These are phyloP conservation scores for Euphorbia tirucalli DNA, from an alignment of 345 rosid genomes.

Conservation along the genomic window DNA sequence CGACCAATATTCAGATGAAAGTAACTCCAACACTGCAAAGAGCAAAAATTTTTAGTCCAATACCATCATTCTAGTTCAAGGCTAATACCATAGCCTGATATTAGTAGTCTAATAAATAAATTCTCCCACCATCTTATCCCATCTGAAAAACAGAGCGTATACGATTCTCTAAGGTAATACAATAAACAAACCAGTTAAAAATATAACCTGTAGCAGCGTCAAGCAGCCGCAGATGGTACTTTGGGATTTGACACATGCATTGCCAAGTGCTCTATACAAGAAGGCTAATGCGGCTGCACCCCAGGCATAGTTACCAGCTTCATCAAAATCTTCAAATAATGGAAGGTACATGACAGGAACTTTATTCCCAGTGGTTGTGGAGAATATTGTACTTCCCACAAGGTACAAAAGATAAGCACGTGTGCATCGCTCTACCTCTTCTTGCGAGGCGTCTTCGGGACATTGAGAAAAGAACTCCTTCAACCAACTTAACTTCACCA, in stretches of 20 bases:
- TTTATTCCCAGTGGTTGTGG: slow-evolving; percentile 93
- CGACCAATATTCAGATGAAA: slow-evolving; percentile 82
- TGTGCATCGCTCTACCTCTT: slow-evolving; percentile 62
- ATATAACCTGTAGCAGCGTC: slow-evolving; percentile 78
- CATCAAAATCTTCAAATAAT: slow-evolving; percentile 72
- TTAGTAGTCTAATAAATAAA: not conserved
- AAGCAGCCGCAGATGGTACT: slow-evolving; percentile 96
- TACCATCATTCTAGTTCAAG: slow-evolving; percentile 10
- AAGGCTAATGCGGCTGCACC: slow-evolving; percentile 93
- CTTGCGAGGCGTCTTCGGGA: slow-evolving; percentile 55
- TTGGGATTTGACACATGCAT: slow-evolving; percentile 93
- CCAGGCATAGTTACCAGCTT: slow-evolving; percentile 84
- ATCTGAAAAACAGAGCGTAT: not conserved
- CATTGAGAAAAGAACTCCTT: slow-evolving; percentile 79
- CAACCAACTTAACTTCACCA: slow-evolving; percentile 98
- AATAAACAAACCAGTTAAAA: slow-evolving; percentile 1
- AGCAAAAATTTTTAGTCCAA: slow-evolving; percentile 18
- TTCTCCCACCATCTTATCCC: slow-evolving; percentile 6
- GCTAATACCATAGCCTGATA: not conserved
- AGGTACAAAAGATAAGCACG: slow-evolving; percentile 91
- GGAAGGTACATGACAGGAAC: slow-evolving; percentile 99
- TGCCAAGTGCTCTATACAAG: slow-evolving; percentile 94
- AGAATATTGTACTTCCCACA: slow-evolving; percentile 90
- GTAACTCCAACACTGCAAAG: slow-evolving; percentile 88
- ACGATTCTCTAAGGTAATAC: slow-evolving; percentile 1